Evolutionary conservation across 495 filamentous ascomycete genomes (phyloP).

Genomic region (Massariosphaeria phaeospora): DNA sequence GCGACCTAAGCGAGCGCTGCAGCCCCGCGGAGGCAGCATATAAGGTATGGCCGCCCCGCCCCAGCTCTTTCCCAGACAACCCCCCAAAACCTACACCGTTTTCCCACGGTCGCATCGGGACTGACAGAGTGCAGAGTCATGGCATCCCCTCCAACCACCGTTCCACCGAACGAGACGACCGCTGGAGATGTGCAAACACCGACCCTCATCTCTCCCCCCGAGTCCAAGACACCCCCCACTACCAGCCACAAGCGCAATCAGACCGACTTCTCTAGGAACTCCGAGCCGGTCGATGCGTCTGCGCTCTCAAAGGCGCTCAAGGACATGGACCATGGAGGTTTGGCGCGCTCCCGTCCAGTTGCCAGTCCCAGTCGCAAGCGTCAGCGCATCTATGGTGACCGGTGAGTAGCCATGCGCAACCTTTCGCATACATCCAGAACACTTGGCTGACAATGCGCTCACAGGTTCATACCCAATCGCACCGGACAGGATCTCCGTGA

Average conservation of each 20-base stretch:
- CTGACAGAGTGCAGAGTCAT: constrained; percentile 9
- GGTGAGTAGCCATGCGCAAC: constrained; percentile 48
- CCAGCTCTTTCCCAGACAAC: too few species aligned
- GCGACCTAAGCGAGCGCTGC: background rate
- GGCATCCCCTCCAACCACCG: constrained; percentile 6
- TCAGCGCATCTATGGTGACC: constrained; percentile 78
- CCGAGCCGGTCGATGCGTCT: constrained; percentile 56
- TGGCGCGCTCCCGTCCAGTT: constrained; percentile 59
- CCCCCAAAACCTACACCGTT: too few species aligned
- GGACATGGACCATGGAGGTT: constrained; percentile 58
- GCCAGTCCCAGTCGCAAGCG: constrained; percentile 81
- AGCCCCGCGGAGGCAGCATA: background rate
- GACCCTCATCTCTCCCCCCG: constrained; percentile 42
- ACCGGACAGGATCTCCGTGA: constrained; percentile 90
- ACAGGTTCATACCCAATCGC: constrained; percentile 90
- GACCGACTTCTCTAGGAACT: constrained; percentile 39
- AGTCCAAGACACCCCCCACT: constrained; percentile 45
- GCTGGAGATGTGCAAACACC: constrained; percentile 31
- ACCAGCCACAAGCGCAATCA: constrained; percentile 41
- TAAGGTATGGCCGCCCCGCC: too few species aligned
- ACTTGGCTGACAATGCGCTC: constrained; percentile 9
- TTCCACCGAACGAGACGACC: background rate
- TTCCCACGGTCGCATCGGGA: too few species aligned
- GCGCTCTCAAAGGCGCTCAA: constrained; percentile 61
- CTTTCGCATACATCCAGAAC: background rate